These are phyloP conservation scores for Kandelia obovata DNA, from an alignment of 345 rosid genomes.

Conservation along the genomic window DNA sequence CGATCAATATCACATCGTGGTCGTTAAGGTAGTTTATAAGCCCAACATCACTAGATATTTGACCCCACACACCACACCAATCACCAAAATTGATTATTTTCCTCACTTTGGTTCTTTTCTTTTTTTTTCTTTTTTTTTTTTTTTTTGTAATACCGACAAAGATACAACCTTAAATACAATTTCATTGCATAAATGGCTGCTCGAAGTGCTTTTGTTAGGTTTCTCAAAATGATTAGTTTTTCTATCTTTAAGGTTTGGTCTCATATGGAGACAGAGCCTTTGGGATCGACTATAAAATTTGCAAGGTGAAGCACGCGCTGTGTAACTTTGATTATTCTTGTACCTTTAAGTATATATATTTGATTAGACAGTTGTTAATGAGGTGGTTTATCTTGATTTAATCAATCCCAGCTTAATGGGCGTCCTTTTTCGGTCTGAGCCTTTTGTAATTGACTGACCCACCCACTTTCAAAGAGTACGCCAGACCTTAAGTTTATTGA, in stretches of 20 bases:
- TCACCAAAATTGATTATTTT: not conserved
- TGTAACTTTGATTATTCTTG: not conserved
- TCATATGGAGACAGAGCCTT: conserved; percentile 17
- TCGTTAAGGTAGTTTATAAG: conserved; percentile 16
- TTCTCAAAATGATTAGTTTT: not conserved
- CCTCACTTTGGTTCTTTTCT: not conserved
- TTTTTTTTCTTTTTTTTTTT: too few species aligned
- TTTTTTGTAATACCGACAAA: not conserved
- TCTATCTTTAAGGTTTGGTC: conserved; percentile 7
- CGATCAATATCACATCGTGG: not conserved
- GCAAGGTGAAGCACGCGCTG: conserved; percentile 21
- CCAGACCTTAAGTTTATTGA: too few species aligned
- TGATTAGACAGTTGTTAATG: not conserved
- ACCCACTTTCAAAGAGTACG: not conserved
- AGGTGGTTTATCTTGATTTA: not conserved
- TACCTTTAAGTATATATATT: too few species aligned
- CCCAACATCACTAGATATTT: not conserved
- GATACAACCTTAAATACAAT: not conserved
- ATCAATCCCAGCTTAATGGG: too few species aligned
- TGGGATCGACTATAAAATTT: conserved; percentile 11
- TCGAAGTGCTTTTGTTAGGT: not conserved
- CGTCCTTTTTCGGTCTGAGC: not conserved
- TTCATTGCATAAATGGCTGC: not conserved
- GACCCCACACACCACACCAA: not conserved
- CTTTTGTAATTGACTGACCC: not conserved